Evolutionary conservation across 192 early-diverging fungal genomes (phyloP), one percentile per base, ranked within the genome.

Genomic region (Coemansia asiatica): DNA sequence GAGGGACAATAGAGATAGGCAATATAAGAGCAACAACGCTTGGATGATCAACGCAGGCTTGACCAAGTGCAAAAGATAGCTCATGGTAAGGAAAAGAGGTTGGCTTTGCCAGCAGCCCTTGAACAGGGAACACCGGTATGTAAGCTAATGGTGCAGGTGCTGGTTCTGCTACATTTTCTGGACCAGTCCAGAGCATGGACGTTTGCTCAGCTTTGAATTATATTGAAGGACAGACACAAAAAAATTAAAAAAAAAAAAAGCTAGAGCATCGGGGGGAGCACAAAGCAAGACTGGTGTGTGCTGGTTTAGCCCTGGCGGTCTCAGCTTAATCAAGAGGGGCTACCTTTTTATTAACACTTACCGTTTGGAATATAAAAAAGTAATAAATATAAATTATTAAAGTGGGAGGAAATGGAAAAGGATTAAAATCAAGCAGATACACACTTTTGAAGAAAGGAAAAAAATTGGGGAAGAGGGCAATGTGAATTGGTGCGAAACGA

Each of bases 351-450:
- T 54, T 25, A 44, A 26, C 56, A 63, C 67, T 69, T 69, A 69
- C 67, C 48, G 51, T 54, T 54, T n/a, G 29, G 55, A 33, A 9
- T 10, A 22, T 15, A 58, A 54, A 54, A 54, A 54, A 27, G 51
- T 64, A 70, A 70, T 69, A 49, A 51, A 59, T 61, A 68, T 72
- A 69, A 54, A 78, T 66, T 72, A 63, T 69, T 78, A 60, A 78
- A 57, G 63, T 35, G 21, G 38, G 28, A 33, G 56, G 46, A 64
- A 62, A 65, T 65, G 64, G 44, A 53, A 62, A 47, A 65, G 15
- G 61, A 78, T 78, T 73, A 78, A 63, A 60, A 78, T 78, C 63
- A 78, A 60, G 35, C 49, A 22, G 56, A 58, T 13, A 8, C 40
- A 18, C 40, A 13, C 40, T 44, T 44, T 44, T 44, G 5, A 13